phyloP scores from a whole-genome alignment of 345 rosid species.

The Adansonia digitata region DNA sequence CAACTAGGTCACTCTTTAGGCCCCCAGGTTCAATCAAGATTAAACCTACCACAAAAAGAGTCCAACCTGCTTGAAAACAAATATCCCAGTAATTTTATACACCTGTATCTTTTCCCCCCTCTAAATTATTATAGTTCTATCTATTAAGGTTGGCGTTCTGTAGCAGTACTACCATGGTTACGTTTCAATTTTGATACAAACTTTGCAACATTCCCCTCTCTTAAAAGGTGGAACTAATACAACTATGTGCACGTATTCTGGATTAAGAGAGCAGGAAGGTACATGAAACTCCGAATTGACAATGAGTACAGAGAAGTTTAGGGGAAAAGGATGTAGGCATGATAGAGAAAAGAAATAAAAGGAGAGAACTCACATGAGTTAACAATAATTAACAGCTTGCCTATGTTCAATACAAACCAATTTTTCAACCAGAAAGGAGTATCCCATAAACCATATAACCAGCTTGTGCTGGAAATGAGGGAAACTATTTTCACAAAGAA shows the following conservation, averaged over 20 bases:
- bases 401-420: background rate
- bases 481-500: background rate
- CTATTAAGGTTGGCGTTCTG: background rate
- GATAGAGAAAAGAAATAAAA: background rate
- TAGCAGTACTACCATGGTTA: background rate
- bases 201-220: background rate
- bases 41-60: background rate
- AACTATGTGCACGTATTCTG: background rate
- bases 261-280: background rate
- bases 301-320: background rate
- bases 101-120: background rate
- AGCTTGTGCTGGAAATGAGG: background rate
- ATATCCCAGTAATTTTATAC: too few relatives aligned
- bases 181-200: background rate
- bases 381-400: background rate
- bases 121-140: background rate
- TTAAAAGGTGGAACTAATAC: background rate
- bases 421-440: background rate
- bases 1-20: background rate
- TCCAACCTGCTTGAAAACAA: background rate
- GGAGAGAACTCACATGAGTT: background rate
- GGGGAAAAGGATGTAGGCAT: background rate
- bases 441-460: background rate
- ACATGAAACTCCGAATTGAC: background rate
- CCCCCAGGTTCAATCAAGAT: background rate